These are phyloP conservation scores for Gigaspora rosea DNA, from an alignment of 192 early-diverging fungal species.

Conservation along the genomic window DNA sequence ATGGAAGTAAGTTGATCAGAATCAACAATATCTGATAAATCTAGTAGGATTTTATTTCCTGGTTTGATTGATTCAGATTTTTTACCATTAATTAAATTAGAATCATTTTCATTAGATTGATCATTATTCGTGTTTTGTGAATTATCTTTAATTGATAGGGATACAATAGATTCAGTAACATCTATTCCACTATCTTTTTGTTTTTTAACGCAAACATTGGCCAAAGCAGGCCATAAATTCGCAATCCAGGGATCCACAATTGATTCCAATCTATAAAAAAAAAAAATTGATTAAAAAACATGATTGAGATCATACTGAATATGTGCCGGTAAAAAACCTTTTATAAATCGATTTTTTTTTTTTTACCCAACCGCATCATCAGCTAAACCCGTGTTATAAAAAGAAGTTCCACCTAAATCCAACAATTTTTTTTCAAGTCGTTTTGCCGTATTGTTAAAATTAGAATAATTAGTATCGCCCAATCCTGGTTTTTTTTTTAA, in stretches of 20 bases:
- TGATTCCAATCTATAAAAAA: slow-evolving; percentile 66
- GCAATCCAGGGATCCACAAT: slow-evolving; percentile 92
- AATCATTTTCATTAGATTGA: neutral
- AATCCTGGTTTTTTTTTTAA: slow-evolving; percentile 61
- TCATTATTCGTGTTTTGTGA: neutral
- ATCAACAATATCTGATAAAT: slow-evolving; percentile 49
- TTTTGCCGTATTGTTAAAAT: slow-evolving; percentile 88
- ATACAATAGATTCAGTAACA: neutral
- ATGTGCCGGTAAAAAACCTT: slow-evolving; percentile 11
- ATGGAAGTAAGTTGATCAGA: slow-evolving; percentile 58
- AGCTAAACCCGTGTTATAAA: slow-evolving; percentile 79
- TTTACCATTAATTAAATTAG: neutral
- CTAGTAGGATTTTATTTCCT: slow-evolving; percentile 44
- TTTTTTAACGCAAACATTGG: slow-evolving; percentile 41
- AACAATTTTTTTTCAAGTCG: slow-evolving; percentile 75
- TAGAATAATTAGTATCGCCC: slow-evolving; percentile 94
- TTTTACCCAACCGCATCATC: slow-evolving; percentile 88
- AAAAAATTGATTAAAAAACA: neutral
- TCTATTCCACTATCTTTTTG: slow-evolving; percentile 25
- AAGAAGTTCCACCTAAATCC: slow-evolving; percentile 71
- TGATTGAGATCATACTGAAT: neutral
- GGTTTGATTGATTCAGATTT: neutral
- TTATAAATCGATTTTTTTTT: neutral
- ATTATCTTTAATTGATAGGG: neutral
- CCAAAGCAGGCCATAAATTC: slow-evolving; percentile 75